Base-by-base conservation (phyloP, 2,329 filamentous ascomycete species). In the Falciphora oryzae region DNA sequence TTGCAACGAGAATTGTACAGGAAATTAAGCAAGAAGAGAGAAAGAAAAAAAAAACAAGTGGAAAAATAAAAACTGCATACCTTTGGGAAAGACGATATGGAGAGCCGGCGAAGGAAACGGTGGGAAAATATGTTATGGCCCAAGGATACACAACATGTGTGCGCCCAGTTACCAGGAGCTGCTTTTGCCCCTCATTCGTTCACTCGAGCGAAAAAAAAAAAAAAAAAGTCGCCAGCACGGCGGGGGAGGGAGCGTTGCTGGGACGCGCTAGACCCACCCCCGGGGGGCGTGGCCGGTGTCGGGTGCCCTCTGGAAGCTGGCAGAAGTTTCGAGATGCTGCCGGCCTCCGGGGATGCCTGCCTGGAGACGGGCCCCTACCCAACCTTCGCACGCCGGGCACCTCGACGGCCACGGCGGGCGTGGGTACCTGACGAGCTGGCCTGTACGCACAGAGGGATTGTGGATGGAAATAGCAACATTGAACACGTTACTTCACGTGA, bases 181-280 rank as follows among this genome's bases (percentile, higher is more conserved):
- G 22, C 25, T 58, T 62, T 53, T 62, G 61, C 61, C 61, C 61
- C 61, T 62, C 61, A 62, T 62, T 62, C n/a, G 44, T 53, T 53
- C 44, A 25, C 44, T 32, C 44, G 44, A 62, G 61, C 18, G 61
- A 53, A 38, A 50, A 62, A 50, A 50, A 50, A 62, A 50, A 50
- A 44, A 44, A 44, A 44, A 44, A 44, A 62, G 44, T 53, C 8
- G 44, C 44, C 57, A 58, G 57, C 10, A 44, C 28, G 18, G 32
- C 32, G 50, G 61, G 61, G 38, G 61, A 53, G 59, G n/a, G 60
- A 13, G 60, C 22, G 38, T 44, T 62, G 60, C 50, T 56, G 50
- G 38, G 53, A 53, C n/a, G 57, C 28, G 27, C 28, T 59, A 59
- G 25, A 31, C 25, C 61, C 61, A 62, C 61, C 38, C 61, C 61